Base-by-base conservation (phyloP, 345 rosid genomes). In the Populus pruinosa region DNA sequence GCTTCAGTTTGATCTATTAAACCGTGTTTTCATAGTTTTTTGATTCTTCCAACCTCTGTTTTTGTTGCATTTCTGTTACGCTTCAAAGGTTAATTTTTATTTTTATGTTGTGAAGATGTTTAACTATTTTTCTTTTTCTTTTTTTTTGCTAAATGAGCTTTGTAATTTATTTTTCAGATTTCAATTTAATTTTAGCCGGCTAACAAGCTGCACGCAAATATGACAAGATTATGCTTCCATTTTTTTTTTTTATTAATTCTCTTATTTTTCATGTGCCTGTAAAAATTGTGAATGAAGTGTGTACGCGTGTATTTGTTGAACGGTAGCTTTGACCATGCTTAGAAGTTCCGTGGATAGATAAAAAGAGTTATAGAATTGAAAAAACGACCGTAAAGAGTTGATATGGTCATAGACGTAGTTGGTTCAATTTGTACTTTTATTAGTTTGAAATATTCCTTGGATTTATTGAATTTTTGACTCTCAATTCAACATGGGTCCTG, bases 401-500 rank as follows among this genome's bases (percentile, higher is more conserved):
- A 78, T 72, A 55, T 23, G 79, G 81, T 85, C 76, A 70, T 70
- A 81, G 75, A 66, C 23, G 29, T 8, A 78, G 66, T 55, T 35
- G 56, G 79, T 33, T 61, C 77, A 78, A 53, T 1, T 16, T 69
- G 71, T 39, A 72, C 72, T 59, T 35, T 8, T 50, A 63, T 47
- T 55, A n/a, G 67, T 67, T 79, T 72, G 77, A 82, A 53, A 53
- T 36, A 66, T 73, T 49, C 31, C 74, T 56, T 67, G 18, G 69
- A 59, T 76, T 74, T 65, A 35, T 69, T 27, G 55, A 20, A 55
- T 59, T 73, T 71, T 71, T 79, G 79, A 84, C 86, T 82, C 80
- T 38, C 73, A 41, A 39, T 75, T 83, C 59, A 82, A 71, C 81
- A 69, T 53, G 86, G 78, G 80, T 73, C 82, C 81, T 71, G 73